Percentiles rank a stretch among this genome's conserved stretches.
Evolutionary conservation across 2,329 filamentous ascomycete genomes (phyloP).

Genomic region (Tolypocladium amazonense): DNA sequence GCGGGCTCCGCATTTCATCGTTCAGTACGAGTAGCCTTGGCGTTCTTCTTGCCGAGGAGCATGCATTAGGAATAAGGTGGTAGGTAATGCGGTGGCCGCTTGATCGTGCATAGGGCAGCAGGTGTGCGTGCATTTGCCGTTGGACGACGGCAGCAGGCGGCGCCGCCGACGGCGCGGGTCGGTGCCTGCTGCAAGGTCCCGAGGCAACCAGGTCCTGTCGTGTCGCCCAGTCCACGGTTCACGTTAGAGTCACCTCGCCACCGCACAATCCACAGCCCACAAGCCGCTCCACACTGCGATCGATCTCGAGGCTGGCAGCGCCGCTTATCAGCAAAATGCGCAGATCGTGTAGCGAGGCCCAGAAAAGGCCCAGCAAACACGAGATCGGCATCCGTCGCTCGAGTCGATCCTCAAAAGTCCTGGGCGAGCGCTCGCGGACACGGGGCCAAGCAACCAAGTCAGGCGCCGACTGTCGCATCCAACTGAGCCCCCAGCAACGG

Average conservation of each 20-base stretch:
- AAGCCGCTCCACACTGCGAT: neutral
- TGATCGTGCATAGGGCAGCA: neutral
- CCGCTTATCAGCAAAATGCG: neutral
- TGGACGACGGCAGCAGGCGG: neutral
- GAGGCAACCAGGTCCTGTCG: neutral
- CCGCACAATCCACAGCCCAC: neutral
- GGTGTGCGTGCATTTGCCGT: neutral
- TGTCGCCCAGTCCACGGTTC: neutral
- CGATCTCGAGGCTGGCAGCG: neutral
- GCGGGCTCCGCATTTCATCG: neutral
- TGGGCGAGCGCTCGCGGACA: neutral
- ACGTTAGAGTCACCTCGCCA: neutral
- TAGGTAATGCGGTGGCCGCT: neutral
- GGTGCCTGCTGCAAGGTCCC: neutral
- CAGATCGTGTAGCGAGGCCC: neutral
- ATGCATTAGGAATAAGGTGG: neutral
- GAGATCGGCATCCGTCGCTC: neutral
- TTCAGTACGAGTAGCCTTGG: neutral
- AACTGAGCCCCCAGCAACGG: neutral
- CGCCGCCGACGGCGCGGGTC: neutral
- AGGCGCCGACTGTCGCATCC: too few relatives aligned
- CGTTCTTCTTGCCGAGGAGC: neutral
- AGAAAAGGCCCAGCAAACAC: neutral
- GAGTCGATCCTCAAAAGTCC: neutral
- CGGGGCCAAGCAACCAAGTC: neutral